Base-by-base conservation (phyloP, 1,284 basidiomycete genomes). In the Chalciporus sp. region DNA sequence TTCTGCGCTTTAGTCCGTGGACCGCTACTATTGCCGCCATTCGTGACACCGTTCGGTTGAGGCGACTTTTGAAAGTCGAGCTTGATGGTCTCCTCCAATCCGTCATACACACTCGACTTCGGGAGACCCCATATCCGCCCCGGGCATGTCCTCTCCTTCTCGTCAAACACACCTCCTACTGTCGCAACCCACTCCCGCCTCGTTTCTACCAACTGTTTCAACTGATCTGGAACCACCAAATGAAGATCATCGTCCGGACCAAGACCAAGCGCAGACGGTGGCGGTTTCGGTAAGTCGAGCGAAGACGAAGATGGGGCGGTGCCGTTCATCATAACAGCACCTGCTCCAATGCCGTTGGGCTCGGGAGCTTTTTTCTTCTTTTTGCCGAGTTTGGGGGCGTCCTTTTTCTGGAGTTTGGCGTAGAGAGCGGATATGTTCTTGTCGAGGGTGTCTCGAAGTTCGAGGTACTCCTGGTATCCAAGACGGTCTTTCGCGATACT, bases 401-500 rank as follows among this genome's bases (percentile, higher is more conserved):
- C 85, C 67, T 88, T 86, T 76, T 86, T 88, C 76, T 89, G 86
- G 56, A 90, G 79, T 68, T 88, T 90, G 37, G 81, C 67, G 62
- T 85, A 90, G 20, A 85, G 74, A n/a, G 78, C 79, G 41, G 78
- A 72, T 63, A 96, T 90, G 61, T 86, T 86, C 74, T 86, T 88
- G 75, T 96, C 94, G 42, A 95, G 79, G 5, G 86, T 80, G 54
- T 95, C 93, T 16, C 92, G 83, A 6, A 84, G 70, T 29, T 90
- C 86, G 57, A 91, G 74, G 72, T 94, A 96, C 64, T 96, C 94
- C 67, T 94, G 91, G 69, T 92, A 93, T 4, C 88, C 94, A 44
- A 98, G 81, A 17, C 95, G 83, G 62, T 94, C 90, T 59, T 86
- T 85, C n/a, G 94, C 94, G 56, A 95, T 83, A 17, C 80, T 76